Evolutionary conservation across 2,329 filamentous ascomycete species (phyloP).

Genomic region (Diaporthe ampelina): DNA sequence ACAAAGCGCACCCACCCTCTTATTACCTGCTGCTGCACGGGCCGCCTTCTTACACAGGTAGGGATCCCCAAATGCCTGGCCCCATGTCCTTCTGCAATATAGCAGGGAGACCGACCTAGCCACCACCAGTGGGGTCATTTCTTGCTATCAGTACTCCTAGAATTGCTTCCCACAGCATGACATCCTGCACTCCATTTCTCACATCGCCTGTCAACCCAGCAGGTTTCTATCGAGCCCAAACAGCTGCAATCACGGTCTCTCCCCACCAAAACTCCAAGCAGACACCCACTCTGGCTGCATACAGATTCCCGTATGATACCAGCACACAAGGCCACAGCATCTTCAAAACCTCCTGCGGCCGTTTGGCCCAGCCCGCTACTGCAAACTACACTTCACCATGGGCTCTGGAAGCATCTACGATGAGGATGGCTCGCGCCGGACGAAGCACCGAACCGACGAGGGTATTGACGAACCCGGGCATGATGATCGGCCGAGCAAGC

Average conservation of each 20-base stretch:
- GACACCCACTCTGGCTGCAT: not conserved
- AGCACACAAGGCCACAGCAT: not conserved
- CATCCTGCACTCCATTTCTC: not conserved
- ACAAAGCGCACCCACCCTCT: not conserved
- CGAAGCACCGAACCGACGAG: constrained; percentile 19
- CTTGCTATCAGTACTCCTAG: no score
- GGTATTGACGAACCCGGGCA: constrained; percentile 18
- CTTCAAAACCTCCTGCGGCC: not conserved
- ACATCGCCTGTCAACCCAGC: no score
- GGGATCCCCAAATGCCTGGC: not conserved
- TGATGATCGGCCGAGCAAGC: constrained; percentile 22
- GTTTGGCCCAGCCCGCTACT: not conserved
- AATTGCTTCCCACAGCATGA: not conserved
- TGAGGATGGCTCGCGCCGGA: not conserved
- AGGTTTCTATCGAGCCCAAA: not conserved
- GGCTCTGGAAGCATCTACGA: constrained; percentile 27
- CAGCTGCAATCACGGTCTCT: not conserved
- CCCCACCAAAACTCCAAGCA: not conserved
- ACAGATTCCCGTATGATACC: not conserved
- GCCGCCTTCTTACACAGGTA: not conserved
- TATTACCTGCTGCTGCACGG: not conserved
- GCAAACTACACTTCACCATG: constrained; percentile 6
- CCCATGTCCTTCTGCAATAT: not conserved
- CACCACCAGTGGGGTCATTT: not conserved
- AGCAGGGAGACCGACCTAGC: not conserved